Evolutionary conservation across 2,329 filamentous ascomycete species (phyloP).

Genomic region (Dissoconium aciculare): DNA sequence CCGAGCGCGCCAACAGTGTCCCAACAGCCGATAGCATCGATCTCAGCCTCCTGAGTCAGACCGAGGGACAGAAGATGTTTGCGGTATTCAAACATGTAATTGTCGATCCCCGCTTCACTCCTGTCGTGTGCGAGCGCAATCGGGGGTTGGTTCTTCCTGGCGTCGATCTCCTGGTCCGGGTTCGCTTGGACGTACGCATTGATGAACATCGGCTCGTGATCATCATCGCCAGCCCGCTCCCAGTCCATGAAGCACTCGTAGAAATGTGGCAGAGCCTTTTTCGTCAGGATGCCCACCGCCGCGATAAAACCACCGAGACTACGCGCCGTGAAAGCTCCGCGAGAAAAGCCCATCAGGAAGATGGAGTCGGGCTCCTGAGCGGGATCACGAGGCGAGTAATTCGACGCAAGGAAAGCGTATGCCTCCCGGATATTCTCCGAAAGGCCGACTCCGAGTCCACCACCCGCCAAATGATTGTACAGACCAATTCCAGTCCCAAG

Average conservation of each 20-base stretch:
- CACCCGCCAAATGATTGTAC: constrained; percentile 21
- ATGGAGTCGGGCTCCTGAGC: constrained; percentile 23
- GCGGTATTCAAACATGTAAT: constrained; percentile 18
- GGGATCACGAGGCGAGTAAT: constrained; percentile 31
- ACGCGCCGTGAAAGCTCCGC: constrained; percentile 32
- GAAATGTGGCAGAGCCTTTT: constrained; percentile 20
- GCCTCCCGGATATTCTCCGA: constrained; percentile 42
- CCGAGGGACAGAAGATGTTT: constrained; percentile 11
- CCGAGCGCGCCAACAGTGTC: constrained; percentile 32
- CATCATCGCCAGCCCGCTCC: constrained; percentile 18
- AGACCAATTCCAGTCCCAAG: constrained; percentile 24
- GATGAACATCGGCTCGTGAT: constrained; percentile 20
- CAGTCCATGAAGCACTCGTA: constrained; percentile 24
- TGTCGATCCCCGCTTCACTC: constrained; percentile 10
- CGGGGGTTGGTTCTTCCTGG: constrained; percentile 10
- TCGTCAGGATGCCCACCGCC: constrained; percentile 29
- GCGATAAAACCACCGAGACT: constrained; percentile 32
- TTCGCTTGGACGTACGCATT: constrained; percentile 11
- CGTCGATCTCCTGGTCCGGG: constrained; percentile 12
- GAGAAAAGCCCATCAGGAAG: constrained; percentile 32
- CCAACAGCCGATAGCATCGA: constrained; percentile 28
- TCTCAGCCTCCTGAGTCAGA: constrained; percentile 18
- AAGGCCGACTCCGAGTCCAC: constrained; percentile 23
- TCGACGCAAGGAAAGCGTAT: constrained; percentile 47
- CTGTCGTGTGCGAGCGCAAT: constrained; percentile 17